Evolutionary conservation across 2,329 filamentous ascomycete species (phyloP).

Genomic region (Diaporthe australafricana): DNA sequence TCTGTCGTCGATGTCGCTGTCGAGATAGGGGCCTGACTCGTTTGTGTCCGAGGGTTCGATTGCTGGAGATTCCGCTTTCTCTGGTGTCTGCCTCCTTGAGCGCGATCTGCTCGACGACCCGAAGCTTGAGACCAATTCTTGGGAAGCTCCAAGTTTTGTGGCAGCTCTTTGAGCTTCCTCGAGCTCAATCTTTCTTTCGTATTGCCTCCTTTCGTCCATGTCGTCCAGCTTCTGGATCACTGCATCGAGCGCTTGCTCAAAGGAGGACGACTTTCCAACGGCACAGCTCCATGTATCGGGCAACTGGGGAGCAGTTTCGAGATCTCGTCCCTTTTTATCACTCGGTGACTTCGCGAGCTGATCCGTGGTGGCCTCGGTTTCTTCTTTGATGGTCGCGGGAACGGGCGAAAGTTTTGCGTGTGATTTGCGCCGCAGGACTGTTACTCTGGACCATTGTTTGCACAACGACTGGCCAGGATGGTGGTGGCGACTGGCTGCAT

Average conservation of each 20-base stretch:
- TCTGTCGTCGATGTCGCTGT: conserved; percentile 56
- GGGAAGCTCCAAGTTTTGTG: neutral
- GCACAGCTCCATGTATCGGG: conserved; percentile 41
- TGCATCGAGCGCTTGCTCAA: conserved; percentile 45
- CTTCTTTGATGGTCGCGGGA: conserved; percentile 18
- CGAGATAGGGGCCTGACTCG: conserved; percentile 43
- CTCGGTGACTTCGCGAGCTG: neutral
- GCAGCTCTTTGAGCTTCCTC: conserved; percentile 22
- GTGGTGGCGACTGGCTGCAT: neutral
- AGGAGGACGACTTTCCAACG: conserved; percentile 42
- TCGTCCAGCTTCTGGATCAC: conserved; percentile 44
- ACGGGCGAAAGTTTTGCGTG: conserved; percentile 8
- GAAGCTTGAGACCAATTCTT: neutral
- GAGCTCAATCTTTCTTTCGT: conserved; percentile 10
- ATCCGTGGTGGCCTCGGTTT: neutral
- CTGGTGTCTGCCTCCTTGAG: neutral
- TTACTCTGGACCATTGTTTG: conserved; percentile 30
- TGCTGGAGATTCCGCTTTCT: neutral
- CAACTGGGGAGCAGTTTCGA: conserved; percentile 34
- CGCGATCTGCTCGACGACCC: neutral
- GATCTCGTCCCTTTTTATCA: neutral
- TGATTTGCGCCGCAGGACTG: conserved; percentile 12
- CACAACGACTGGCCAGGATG: conserved; percentile 20
- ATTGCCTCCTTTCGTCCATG: conserved; percentile 41
- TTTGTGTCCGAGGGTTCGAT: neutral